A percentile compares a stretch with the other conserved stretches of the same genome.
Evolutionary conservation across 129 eudicot genomes (phyloP).

Genomic region (Artemisia tridentata): DNA sequence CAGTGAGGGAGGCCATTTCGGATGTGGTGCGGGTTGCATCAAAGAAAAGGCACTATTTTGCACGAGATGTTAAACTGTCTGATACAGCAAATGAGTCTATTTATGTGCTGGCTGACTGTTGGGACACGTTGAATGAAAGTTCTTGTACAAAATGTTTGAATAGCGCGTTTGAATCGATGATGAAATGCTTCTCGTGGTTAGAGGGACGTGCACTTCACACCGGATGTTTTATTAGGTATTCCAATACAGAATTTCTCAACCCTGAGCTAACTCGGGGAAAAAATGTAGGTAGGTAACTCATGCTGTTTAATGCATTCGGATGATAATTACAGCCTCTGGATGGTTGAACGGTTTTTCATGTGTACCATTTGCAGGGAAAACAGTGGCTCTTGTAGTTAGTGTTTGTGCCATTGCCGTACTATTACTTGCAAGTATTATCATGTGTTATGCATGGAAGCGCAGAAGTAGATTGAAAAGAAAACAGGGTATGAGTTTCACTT

Average conservation of each 20-base stretch:
- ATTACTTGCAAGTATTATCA: slow-evolving; percentile 39
- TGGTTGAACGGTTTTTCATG: background rate
- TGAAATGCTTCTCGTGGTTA: slow-evolving; percentile 41
- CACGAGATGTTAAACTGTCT: slow-evolving; percentile 21
- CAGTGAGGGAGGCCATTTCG: slow-evolving; percentile 40
- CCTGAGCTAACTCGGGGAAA: slow-evolving; percentile 6
- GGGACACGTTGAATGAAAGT: slow-evolving; percentile 24
- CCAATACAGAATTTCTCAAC: slow-evolving; percentile 60
- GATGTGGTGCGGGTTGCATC: slow-evolving; percentile 41
- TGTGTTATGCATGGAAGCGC: slow-evolving; percentile 44
- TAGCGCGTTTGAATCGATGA: slow-evolving; percentile 26
- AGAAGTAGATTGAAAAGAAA: slow-evolving; percentile 44
- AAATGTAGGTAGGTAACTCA: slow-evolving; percentile 7
- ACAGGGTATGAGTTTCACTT: slow-evolving; percentile 36
- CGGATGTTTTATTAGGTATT: slow-evolving; percentile 47
- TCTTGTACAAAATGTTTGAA: slow-evolving; percentile 40
- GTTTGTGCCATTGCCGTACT: slow-evolving; percentile 46
- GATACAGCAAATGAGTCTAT: slow-evolving; percentile 18
- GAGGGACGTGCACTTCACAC: slow-evolving; percentile 40
- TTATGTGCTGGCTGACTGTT: slow-evolving; percentile 39
- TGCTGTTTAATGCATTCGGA: slow-evolving; percentile 8
- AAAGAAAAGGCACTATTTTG: slow-evolving; percentile 30
- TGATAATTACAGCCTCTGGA: slow-evolving; percentile 8
- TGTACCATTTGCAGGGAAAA: slow-evolving; percentile 40
- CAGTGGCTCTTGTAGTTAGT: slow-evolving; percentile 39